Conservation (phyloP, 306 rosid species). For the Vigna hirtella region DNA sequence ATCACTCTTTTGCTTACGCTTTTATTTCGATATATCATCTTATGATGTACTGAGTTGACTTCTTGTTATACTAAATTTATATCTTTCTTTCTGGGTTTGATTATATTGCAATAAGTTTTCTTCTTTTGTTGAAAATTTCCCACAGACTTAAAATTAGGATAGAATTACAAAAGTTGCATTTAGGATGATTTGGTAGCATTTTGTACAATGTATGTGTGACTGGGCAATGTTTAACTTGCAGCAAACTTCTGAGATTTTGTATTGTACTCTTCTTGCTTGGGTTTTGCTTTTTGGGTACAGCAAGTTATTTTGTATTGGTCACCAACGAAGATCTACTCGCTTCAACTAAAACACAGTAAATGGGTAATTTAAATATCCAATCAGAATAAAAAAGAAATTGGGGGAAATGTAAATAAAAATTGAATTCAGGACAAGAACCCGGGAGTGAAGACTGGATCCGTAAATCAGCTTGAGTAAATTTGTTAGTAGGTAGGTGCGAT, state of each 20-base stretch:
- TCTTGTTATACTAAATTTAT: neutral
- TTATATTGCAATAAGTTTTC: neutral
- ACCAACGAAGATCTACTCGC: neutral
- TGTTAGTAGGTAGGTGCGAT: constrained; percentile 2
- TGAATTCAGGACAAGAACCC: neutral
- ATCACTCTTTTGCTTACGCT: neutral
- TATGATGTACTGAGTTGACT: constrained; percentile 6
- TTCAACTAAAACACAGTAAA: constrained; percentile 11
- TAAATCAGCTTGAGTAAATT: neutral
- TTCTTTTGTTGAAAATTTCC: neutral
- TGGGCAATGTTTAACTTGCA: neutral
- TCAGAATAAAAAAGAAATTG: neutral
- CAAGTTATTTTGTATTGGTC: neutral
- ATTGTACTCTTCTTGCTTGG: constrained; percentile 2
- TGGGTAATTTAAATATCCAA: neutral
- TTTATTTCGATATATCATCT: neutral
- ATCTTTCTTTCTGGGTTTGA: constrained; percentile 3
- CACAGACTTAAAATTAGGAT: neutral
- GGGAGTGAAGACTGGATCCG: constrained; percentile 18
- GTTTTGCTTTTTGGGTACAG: neutral
- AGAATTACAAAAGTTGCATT: neutral
- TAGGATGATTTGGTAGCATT: constrained; percentile 12
- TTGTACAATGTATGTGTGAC: neutral
- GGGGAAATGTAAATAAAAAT: neutral
- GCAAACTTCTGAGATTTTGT: neutral